Evolutionary conservation across 768 basidiomycete species (phyloP).

Genomic region (Psilocybe subaeruginosa): DNA sequence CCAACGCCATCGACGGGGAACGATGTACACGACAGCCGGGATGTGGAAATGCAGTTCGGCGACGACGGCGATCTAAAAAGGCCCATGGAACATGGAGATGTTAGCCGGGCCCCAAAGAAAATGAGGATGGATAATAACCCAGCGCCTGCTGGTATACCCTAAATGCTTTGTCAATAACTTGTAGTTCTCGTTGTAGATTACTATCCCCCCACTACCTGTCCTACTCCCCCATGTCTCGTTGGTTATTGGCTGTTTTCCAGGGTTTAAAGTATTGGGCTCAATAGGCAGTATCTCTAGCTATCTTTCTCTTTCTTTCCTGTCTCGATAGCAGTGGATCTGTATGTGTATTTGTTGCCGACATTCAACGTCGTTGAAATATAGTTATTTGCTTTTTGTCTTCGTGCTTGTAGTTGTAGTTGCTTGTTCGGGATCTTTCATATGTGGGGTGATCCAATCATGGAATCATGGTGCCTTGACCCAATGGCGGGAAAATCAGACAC

Average conservation of each 20-base stretch:
- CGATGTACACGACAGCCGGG: slow-evolving; percentile 40
- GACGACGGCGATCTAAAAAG: slow-evolving; percentile 64
- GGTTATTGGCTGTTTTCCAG: slow-evolving; percentile 27
- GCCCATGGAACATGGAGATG: slow-evolving; percentile 55
- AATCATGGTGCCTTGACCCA: slow-evolving; percentile 16
- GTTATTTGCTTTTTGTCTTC: slow-evolving; percentile 17
- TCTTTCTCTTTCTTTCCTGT: slow-evolving; percentile 11
- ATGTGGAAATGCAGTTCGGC: slow-evolving; percentile 43
- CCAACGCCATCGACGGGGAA: slow-evolving; percentile 49
- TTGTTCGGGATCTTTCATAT: slow-evolving; percentile 16
- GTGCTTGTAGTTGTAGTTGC: slow-evolving; percentile 12
- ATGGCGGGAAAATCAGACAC: slow-evolving; percentile 10
- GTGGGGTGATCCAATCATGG: slow-evolving; percentile 16
- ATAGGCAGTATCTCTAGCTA: slow-evolving; percentile 28
- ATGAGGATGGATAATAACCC: slow-evolving; percentile 65
- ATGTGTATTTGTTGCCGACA: slow-evolving; percentile 30
- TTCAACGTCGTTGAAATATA: slow-evolving; percentile 10
- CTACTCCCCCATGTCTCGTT: slow-evolving; percentile 30
- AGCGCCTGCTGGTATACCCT: slow-evolving; percentile 55
- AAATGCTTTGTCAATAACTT: slow-evolving; percentile 31
- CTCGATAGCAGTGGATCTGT: slow-evolving; percentile 27
- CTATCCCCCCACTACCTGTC: slow-evolving; percentile 16
- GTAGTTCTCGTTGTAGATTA: slow-evolving; percentile 37
- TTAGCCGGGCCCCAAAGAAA: slow-evolving; percentile 64
- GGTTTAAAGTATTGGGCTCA: slow-evolving; percentile 28